A percentile compares a stretch with the other conserved stretches of the same genome.
phyloP scores from a whole-genome alignment of 768 basidiomycete species.

The Lentinula sp. region DNA sequence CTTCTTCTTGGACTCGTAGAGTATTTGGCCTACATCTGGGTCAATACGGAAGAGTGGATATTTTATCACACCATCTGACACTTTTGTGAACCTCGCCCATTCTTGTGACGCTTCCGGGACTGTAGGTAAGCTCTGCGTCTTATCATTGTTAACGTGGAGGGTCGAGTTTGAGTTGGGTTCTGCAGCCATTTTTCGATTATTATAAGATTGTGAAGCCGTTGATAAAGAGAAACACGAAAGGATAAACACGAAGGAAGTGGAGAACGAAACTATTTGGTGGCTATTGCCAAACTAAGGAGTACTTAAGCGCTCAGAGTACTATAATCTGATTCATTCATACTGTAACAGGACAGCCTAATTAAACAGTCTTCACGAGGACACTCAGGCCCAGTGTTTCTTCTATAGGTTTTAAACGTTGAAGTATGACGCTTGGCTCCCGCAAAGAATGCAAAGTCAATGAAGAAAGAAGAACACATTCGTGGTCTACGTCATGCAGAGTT shows the following conservation, averaged over 20 bases:
- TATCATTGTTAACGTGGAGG: not conserved
- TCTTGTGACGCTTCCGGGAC: conserved; percentile 54
- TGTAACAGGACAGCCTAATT: not conserved
- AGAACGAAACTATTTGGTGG: too few species aligned
- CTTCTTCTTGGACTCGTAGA: conserved; percentile 70
- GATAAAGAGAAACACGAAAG: too few species aligned
- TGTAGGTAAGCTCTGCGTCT: conserved; percentile 8
- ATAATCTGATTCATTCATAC: too few species aligned
- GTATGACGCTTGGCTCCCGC: not conserved
- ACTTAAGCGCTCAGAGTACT: too few species aligned
- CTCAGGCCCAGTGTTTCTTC: not conserved
- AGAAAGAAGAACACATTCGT: not conserved
- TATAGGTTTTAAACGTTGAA: not conserved
- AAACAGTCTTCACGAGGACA: not conserved
- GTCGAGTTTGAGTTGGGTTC: not conserved
- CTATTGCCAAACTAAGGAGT: too few species aligned
- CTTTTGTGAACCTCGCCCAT: conserved; percentile 77
- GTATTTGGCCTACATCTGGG: conserved; percentile 74
- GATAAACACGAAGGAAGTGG: too few species aligned
- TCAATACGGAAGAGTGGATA: conserved; percentile 66
- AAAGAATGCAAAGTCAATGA: not conserved
- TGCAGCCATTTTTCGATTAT: not conserved
- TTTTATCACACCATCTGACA: conserved; percentile 74
- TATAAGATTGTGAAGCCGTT: not conserved
- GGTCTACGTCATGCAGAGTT: not conserved